Conservation (phyloP, 495 filamentous ascomycete genomes). For the Lophiotrema nucula region DNA sequence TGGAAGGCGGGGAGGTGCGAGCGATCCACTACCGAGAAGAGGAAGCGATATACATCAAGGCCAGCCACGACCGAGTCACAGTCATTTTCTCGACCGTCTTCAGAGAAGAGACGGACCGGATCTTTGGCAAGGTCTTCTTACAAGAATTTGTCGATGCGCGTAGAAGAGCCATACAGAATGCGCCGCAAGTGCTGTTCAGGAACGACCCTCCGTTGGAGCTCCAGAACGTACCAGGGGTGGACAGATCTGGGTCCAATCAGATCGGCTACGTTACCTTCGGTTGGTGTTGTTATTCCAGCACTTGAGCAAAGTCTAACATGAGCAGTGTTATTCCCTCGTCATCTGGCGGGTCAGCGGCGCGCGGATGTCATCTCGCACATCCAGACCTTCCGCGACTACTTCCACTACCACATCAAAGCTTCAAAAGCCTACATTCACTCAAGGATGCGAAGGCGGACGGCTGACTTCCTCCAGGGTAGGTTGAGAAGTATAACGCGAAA, state of each 20-base stretch:
- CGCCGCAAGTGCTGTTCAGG: slow-evolving; percentile 94
- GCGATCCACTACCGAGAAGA: slow-evolving; percentile 97
- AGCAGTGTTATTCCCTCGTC: slow-evolving; percentile 67
- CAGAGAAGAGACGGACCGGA: slow-evolving; percentile 92
- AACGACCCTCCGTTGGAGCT: slow-evolving; percentile 93
- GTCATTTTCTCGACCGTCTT: slow-evolving; percentile 99
- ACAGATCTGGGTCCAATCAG: slow-evolving; percentile 67
- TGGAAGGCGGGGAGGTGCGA: slow-evolving; percentile 89
- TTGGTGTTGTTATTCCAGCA: slow-evolving; percentile 50
- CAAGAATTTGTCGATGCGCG: slow-evolving; percentile 96
- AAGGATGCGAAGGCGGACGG: slow-evolving; percentile 92
- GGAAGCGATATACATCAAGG: slow-evolving; percentile 99
- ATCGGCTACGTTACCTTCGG: slow-evolving; percentile 98
- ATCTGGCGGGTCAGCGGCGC: slow-evolving; percentile 84
- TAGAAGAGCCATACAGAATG: slow-evolving; percentile 92
- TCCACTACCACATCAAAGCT: slow-evolving; percentile 99
- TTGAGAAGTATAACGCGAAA: background rate
- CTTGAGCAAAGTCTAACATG: slow-evolving; percentile 4
- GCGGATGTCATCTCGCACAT: slow-evolving; percentile 97
- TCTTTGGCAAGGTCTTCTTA: slow-evolving; percentile 94
- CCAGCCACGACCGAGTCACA: slow-evolving; percentile 91
- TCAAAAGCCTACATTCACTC: slow-evolving; percentile 99
- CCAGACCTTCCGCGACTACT: slow-evolving; percentile 99
- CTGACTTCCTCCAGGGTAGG: slow-evolving; percentile 93
- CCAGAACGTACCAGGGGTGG: slow-evolving; percentile 77